Conservation (phyloP, 2,329 filamentous ascomycete species). For the Calonectria leucothoes region DNA sequence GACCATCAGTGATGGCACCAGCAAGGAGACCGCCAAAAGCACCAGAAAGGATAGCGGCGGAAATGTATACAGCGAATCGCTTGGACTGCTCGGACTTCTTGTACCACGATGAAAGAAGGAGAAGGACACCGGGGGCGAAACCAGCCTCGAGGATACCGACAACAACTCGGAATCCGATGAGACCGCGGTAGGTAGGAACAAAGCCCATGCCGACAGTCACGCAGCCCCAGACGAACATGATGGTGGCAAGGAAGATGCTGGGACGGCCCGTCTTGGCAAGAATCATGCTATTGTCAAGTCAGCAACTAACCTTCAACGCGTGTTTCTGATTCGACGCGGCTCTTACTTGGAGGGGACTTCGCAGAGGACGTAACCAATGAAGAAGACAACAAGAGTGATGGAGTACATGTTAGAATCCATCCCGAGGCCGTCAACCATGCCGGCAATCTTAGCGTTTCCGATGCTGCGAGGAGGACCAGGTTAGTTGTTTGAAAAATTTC, state of each 20-base stretch:
- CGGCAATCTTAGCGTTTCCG: constrained; percentile 65
- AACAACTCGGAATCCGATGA: constrained; percentile 54
- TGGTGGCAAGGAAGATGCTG: constrained; percentile 72
- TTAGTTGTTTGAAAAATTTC: constrained; percentile 14
- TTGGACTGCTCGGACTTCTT: constrained; percentile 46
- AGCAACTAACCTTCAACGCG: not conserved
- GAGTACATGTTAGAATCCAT: constrained; percentile 72
- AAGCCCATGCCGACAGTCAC: constrained; percentile 45
- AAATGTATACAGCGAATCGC: constrained; percentile 74
- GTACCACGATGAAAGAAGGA: constrained; percentile 78
- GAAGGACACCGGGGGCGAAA: constrained; percentile 68
- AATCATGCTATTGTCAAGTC: constrained; percentile 52
- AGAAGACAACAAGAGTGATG: constrained; percentile 70
- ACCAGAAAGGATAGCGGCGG: constrained; percentile 75
- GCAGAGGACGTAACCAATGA: constrained; percentile 75
- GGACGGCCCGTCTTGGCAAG: constrained; percentile 70
- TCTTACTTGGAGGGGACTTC: constrained; percentile 70
- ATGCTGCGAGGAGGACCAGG: constrained; percentile 38
- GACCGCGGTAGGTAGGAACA: constrained; percentile 38
- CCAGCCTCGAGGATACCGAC: constrained; percentile 70
- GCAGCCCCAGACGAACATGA: constrained; percentile 66
- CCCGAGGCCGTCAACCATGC: constrained; percentile 52
- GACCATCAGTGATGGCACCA: constrained; percentile 65
- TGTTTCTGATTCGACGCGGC: not conserved
- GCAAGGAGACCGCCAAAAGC: constrained; percentile 73